These are phyloP conservation scores for Cicer cuneatum DNA, from an alignment of 306 rosid species.

Conservation along the genomic window DNA sequence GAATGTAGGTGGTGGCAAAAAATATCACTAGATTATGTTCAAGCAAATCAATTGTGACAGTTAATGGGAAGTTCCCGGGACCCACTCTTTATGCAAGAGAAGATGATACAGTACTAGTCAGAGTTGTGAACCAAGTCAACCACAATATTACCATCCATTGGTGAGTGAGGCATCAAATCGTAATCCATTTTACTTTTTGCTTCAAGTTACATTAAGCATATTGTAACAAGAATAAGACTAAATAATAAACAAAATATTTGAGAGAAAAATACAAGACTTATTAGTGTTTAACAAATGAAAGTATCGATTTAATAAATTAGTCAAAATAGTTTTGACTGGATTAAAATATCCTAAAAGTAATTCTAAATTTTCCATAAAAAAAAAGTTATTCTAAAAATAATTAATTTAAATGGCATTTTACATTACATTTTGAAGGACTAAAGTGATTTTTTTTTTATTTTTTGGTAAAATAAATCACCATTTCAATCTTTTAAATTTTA, in stretches of 20 bases:
- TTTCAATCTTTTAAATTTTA: too few relatives aligned
- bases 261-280: not conserved
- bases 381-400: not conserved
- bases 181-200: not conserved
- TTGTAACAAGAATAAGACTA: not conserved
- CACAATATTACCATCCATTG: conserved; percentile 80
- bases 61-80: conserved; percentile 88
- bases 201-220: not conserved
- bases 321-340: not conserved
- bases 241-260: not conserved
- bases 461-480: too few relatives aligned
- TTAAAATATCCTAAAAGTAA: not conserved
- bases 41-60: conserved; percentile 67
- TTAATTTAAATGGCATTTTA: not conserved
- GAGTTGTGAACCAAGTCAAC: conserved; percentile 69
- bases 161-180: conserved; percentile 45
- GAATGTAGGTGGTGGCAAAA: conserved; percentile 67
- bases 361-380: too few relatives aligned
- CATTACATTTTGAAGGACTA: not conserved
- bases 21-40: conserved; percentile 67
- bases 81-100: conserved; percentile 92
- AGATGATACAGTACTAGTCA: conserved; percentile 77
- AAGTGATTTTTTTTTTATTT: not conserved
- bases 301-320: too few relatives aligned
- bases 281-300: not conserved